Evolutionary conservation across 768 basidiomycete genomes (phyloP), one percentile per base, ranked within the genome.

Genomic region (Boletus rex-veris): DNA sequence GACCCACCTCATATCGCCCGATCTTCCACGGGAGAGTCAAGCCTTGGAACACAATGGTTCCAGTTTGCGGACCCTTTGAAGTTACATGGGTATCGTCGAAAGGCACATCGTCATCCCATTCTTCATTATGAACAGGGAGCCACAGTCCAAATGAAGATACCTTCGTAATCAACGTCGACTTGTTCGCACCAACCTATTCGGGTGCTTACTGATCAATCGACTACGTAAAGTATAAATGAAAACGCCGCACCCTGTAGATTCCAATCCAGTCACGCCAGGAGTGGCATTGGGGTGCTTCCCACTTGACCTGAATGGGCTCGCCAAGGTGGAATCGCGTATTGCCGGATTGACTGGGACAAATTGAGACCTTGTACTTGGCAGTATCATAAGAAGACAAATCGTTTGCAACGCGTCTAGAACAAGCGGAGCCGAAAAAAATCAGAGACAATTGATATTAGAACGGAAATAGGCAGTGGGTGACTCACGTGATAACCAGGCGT

Each of bases 251-350:
- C 67, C 87, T 79, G 66, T 93, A 93, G 24, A 98, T 82, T 14
- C 95, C 97, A 63, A 99, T 89, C 97, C 97, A 98, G 68, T 99
- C 97, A 61, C 85, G 84, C 12, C 90, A 80, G 12, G 94, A 95
- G 66, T 98, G 96, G 50, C 83, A 80, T 35, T 75, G 72, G 1
- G 96, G 95, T 1, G 91, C 95, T 59, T 84, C 82, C 95, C 95
- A 98, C 44, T 81, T 80, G 43, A 99, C 78, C 3, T 71, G 78
- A 61, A 99, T 93, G 2, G 90, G 85, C 68, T 98, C 92, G 33
- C 97, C 97, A 45, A 98, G 82, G 67, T 92, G 88, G 80, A 88
- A 98, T 5, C 82, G 80, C 24, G 76, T 75, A 7, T 74, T 62
- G 7, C 81, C 80, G 10, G 78, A 78, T 11, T 75, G 64, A 58